Conservation (phyloP, 768 basidiomycete species). For the Podaxis sp. region DNA sequence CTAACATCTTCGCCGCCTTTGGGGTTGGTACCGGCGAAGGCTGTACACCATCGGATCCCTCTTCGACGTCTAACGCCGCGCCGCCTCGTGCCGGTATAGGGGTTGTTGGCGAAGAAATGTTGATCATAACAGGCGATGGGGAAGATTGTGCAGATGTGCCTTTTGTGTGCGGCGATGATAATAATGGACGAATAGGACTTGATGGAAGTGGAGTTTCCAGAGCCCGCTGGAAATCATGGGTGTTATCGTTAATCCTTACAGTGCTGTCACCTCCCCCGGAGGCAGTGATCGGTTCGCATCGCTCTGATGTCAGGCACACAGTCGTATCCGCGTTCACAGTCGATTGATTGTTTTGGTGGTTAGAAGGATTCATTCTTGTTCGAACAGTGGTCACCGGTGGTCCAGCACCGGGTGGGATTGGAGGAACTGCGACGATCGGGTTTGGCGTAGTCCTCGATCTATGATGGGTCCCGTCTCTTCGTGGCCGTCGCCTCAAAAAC, state of each 20-base stretch:
- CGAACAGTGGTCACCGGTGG: slow-evolving; percentile 11
- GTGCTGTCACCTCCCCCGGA: background rate
- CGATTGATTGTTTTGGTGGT: background rate
- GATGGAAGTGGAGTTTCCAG: slow-evolving; percentile 12
- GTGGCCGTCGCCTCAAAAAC: background rate
- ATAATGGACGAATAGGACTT: slow-evolving; percentile 5
- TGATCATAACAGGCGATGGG: background rate
- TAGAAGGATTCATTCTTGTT: slow-evolving; percentile 5
- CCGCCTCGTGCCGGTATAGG: slow-evolving; percentile 4
- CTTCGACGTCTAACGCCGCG: background rate
- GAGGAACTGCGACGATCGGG: background rate
- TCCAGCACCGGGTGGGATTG: background rate
- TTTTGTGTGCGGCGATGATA: background rate
- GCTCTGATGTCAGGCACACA: background rate
- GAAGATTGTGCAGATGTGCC: background rate
- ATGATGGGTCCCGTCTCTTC: background rate
- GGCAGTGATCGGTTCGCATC: background rate
- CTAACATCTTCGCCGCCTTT: background rate
- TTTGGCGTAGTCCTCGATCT: slow-evolving; percentile 8
- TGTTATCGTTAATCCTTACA: background rate
- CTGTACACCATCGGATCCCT: slow-evolving; percentile 1
- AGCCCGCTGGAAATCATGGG: slow-evolving; percentile 4
- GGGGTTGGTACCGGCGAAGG: slow-evolving; percentile 6
- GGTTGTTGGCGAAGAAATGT: slow-evolving; percentile 15
- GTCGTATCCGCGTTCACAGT: background rate